Evolutionary conservation across 2,329 filamentous ascomycete genomes (phyloP).

Genomic region (Trichophyton equinum): DNA sequence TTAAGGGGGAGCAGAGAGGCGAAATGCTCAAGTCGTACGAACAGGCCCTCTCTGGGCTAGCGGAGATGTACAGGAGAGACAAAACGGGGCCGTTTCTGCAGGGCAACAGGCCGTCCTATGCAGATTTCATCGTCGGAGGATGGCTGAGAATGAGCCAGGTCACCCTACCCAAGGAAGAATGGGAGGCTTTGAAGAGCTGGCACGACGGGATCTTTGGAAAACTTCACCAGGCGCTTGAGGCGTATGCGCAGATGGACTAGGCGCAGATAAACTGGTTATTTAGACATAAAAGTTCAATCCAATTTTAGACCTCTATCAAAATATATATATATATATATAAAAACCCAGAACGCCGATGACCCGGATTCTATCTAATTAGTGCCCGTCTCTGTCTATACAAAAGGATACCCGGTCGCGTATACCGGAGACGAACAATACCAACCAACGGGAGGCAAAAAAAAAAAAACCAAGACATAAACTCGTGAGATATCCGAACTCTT

Average conservation of each 20-base stretch:
- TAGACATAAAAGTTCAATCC: background rate
- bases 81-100: slow-evolving; percentile 38
- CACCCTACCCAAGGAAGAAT: background rate
- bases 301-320: background rate
- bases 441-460: background rate
- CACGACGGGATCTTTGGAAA: slow-evolving; percentile 10
- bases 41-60: slow-evolving; percentile 32
- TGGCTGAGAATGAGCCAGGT: slow-evolving; percentile 39
- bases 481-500: slow-evolving; percentile 2
- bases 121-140: slow-evolving; percentile 45
- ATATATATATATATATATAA: background rate
- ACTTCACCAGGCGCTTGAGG: slow-evolving; percentile 37
- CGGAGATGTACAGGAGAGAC: slow-evolving; percentile 30
- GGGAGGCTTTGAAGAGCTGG: slow-evolving; percentile 5
- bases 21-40: slow-evolving; percentile 32
- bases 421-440: background rate
- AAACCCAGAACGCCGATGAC: background rate
- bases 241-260: slow-evolving; percentile 24
- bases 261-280: background rate
- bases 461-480: background rate
- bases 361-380: background rate
- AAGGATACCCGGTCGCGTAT: background rate
- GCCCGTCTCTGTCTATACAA: background rate
- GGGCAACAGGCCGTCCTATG: slow-evolving; percentile 37
- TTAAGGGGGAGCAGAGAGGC: slow-evolving; percentile 30